Base-by-base conservation (phyloP, 345 rosid species). In the Eutrema japonicum region DNA sequence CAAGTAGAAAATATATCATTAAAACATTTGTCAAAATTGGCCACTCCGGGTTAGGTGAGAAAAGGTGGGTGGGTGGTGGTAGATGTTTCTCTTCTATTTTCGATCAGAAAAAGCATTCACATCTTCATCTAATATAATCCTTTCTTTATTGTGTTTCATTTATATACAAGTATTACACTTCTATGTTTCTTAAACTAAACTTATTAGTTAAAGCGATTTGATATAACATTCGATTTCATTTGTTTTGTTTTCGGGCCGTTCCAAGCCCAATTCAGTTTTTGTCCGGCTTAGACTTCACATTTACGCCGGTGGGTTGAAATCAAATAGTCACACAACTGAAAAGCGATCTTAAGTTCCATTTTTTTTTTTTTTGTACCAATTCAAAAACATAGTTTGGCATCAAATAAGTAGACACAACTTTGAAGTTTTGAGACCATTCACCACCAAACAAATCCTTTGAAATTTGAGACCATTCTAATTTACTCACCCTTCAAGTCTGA, bases 41-140 rank as follows among this genome's bases (percentile, higher is more conserved):
- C 72, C 62, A 70, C 76, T 70, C 67, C 14, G 68, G 13, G 79
- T 76, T 76, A 64, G 79, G 79, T 76, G 53, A 76, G 49, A 48
- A 56, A 41, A 55, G 32, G 69, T 42, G 45, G 38, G 41, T 56
- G 66, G 38, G 33, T 56, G 58, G 69, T 75, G 32, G 75, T 69
- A n/a, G 55, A 10, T 49, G 12, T 46, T 33, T 46, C 4, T 33
- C 2, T 37, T 6, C 30, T 64, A 10, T 47, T 7, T 35, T 40
- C 26, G 41, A 59, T 70, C 64, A 1, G 5, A 4, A 5, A 10
- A 32, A 5, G 1, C 37, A 50, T 60, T 70, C 73, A 43, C 12
- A 11, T 47, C 27, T 40, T 59, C 45, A 32, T 18, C 2, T 50
- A 18, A 22, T 13, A 5, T 3, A 45, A 5, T 5, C 22, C 3